Conservation (phyloP, 345 rosid genomes). For the Rhodamnia argentea region DNA sequence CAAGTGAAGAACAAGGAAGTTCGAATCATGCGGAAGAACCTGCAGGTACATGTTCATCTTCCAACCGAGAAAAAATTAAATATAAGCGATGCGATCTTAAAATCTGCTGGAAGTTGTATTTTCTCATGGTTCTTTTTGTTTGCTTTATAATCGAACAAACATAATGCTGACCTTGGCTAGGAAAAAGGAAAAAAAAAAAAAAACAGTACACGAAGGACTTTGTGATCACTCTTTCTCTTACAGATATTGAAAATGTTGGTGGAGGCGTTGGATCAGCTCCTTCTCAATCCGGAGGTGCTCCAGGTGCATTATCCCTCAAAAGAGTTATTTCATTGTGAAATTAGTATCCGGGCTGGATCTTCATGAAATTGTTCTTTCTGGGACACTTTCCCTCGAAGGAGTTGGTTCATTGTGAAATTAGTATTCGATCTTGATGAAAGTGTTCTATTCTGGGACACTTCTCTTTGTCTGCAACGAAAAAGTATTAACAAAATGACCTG, state of each 20-base stretch:
- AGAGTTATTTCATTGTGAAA: not conserved
- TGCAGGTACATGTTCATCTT: not conserved
- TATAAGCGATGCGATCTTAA: not conserved
- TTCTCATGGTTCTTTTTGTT: too few relatives aligned
- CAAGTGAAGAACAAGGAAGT: not conserved
- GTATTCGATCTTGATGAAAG: not conserved
- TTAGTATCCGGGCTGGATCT: not conserved
- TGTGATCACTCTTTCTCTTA: not conserved
- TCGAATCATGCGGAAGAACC: not conserved
- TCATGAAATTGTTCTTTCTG: not conserved
- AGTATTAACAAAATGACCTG: not conserved
- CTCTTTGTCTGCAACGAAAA: not conserved
- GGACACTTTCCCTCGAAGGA: not conserved
- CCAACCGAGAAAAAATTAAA: not conserved
- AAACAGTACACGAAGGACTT: not conserved
- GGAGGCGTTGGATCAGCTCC: rapidly evolving
- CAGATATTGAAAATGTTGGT: rapidly evolving
- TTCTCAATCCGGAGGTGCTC: not conserved
- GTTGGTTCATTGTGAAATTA: not conserved
- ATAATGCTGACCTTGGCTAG: not conserved
- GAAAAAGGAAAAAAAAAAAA: rapidly evolving
- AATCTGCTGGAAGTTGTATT: not conserved
- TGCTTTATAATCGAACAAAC: not conserved
- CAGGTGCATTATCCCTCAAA: not conserved
- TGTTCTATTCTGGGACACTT: not conserved